phyloP scores from a whole-genome alignment of 148 eudicot species.

The Agrostemma githago region DNA sequence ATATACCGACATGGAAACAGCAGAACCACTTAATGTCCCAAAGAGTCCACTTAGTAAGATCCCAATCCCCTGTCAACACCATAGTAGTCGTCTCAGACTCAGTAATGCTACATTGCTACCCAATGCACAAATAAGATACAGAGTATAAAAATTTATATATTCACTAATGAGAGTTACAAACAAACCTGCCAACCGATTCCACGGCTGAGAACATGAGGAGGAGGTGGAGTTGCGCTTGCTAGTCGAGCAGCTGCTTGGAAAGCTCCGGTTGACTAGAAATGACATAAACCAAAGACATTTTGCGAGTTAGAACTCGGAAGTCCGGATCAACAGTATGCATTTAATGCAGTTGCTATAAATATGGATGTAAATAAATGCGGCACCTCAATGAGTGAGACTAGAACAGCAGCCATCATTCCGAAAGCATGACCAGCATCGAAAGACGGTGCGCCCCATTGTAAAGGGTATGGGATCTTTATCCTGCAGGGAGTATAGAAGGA shows the following conservation, averaged over 20 bases:
- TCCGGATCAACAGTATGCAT: too few relatives aligned
- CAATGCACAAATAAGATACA: not conserved
- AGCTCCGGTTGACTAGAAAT: slow-evolving; percentile 84
- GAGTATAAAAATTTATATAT: not conserved
- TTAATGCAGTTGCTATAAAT: not conserved
- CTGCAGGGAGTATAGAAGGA: slow-evolving; percentile 32
- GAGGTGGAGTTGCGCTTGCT: slow-evolving; percentile 99
- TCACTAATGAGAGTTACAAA: not conserved
- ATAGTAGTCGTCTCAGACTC: slow-evolving; percentile 4
- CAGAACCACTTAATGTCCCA: slow-evolving; percentile 88
- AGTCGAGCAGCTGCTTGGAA: slow-evolving; percentile 92
- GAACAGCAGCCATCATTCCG: slow-evolving; percentile 97
- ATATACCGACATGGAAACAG: slow-evolving; percentile 74
- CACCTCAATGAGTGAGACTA: slow-evolving; percentile 94
- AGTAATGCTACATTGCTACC: not conserved
- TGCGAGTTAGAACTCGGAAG: not conserved
- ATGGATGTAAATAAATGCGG: not conserved
- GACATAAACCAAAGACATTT: not conserved
- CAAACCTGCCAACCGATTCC: slow-evolving; percentile 99
- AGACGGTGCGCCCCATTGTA: slow-evolving; percentile 99
- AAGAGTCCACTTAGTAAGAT: slow-evolving; percentile 85
- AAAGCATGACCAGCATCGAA: slow-evolving; percentile 92
- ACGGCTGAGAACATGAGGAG: slow-evolving; percentile 95
- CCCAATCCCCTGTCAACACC: slow-evolving; percentile 66
- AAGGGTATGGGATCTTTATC: slow-evolving; percentile 95